phyloP scores from a whole-genome alignment of 495 filamentous ascomycete genomes.

The Hypoxylon perforatum region DNA sequence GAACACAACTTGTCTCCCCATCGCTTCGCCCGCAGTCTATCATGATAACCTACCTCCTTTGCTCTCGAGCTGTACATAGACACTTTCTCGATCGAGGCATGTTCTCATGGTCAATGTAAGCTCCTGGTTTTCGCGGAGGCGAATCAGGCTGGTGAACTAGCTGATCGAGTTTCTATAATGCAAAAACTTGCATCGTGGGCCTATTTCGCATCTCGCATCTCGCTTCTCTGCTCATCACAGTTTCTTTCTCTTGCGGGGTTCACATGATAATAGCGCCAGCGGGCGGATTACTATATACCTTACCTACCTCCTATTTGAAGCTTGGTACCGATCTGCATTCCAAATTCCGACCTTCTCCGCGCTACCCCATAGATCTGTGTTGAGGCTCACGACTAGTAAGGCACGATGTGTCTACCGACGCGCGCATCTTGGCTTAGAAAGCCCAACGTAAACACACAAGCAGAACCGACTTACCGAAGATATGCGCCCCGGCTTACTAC shows the following conservation, averaged over 20 bases:
- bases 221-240: not conserved
- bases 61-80: conserved; percentile 37
- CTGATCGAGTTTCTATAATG: conserved; percentile 12
- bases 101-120: conserved; percentile 33
- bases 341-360: conserved; percentile 39
- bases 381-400: conserved; percentile 45
- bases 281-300: conserved; percentile 40
- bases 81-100: conserved; percentile 30
- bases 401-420: conserved; percentile 27
- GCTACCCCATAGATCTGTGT: conserved; percentile 34
- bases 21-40: conserved; percentile 24
- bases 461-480: conserved; percentile 26
- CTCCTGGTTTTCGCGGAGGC: conserved; percentile 26
- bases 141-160: conserved; percentile 28
- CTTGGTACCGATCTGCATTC: conserved; percentile 42
- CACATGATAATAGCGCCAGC: conserved; percentile 23
- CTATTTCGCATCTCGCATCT: conserved; percentile 7
- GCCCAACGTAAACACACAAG: conserved; percentile 29
- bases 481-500: conserved; percentile 42
- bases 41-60: conserved; percentile 9
- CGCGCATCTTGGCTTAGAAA: conserved; percentile 26
- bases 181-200: conserved; percentile 8
- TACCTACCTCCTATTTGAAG: conserved; percentile 40
- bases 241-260: conserved; percentile 15
- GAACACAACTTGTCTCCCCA: conserved; percentile 19